Percentiles rank a stretch among this genome's conserved stretches.
phyloP scores from a whole-genome alignment of 78 protist genomes.

The Parvularia atlantis region DNA sequence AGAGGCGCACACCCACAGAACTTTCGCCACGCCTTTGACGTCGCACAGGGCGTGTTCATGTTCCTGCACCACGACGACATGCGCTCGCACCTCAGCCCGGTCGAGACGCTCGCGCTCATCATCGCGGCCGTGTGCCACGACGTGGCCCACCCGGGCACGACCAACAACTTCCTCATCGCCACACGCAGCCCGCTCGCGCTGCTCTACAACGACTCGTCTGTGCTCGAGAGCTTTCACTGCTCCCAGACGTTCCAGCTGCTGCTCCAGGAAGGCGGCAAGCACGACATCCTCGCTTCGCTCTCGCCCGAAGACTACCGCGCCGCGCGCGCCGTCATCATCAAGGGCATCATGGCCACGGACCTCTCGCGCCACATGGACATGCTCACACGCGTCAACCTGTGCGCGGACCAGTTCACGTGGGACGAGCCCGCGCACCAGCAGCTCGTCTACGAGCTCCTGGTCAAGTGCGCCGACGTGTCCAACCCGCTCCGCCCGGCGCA shows the following conservation, averaged over 20 bases:
- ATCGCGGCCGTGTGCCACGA: constrained; percentile 71
- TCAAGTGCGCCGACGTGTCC: constrained; percentile 29
- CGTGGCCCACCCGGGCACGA: constrained; percentile 78
- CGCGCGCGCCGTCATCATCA: neutral
- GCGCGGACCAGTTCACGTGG: neutral
- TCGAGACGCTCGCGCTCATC: constrained; percentile 38
- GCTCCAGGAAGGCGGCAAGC: too few species aligned
- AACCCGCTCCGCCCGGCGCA: constrained; percentile 23
- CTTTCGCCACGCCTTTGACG: constrained; percentile 46
- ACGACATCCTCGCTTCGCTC: constrained; percentile 11
- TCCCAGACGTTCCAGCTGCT: constrained; percentile 12
- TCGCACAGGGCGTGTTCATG: constrained; percentile 17
- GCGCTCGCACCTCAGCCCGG: neutral
- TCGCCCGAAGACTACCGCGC: neutral
- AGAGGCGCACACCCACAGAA: too few species aligned
- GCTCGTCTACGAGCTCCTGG: constrained; percentile 3
- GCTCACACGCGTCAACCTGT: neutral
- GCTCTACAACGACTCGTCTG: constrained; percentile 57
- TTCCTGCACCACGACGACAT: neutral
- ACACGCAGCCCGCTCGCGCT: constrained; percentile 48
- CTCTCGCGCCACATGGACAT: constrained; percentile 28
- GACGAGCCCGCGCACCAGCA: too few species aligned
- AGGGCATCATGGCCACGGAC: constrained; percentile 29
- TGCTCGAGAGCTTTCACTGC: constrained; percentile 71
- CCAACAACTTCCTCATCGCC: constrained; percentile 59